These are phyloP conservation scores for Xylariaceae sp. DNA, from an alignment of 2,329 filamentous ascomycete species.

Conservation along the genomic window DNA sequence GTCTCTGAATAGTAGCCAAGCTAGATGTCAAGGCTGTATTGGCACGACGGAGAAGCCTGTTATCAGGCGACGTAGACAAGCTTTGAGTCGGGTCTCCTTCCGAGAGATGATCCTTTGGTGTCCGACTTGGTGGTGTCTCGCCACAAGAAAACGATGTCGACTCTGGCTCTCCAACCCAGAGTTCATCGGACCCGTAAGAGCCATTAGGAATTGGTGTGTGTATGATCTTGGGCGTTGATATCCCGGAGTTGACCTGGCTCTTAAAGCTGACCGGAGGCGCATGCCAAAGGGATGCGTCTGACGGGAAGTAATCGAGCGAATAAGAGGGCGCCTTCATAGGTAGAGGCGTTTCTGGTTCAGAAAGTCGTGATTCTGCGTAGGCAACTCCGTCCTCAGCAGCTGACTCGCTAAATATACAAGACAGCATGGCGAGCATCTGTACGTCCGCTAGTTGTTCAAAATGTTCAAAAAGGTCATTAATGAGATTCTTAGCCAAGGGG, in stretches of 20 bases:
- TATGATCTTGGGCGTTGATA: constrained; percentile 53
- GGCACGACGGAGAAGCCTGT: constrained; percentile 46
- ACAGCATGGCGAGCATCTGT: constrained; percentile 68
- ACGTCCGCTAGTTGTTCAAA: constrained; percentile 59
- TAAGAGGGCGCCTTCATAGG: constrained; percentile 62
- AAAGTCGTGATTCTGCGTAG: constrained; percentile 52
- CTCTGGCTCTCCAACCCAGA: constrained; percentile 49
- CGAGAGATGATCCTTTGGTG: constrained; percentile 40
- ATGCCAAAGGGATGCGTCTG: constrained; percentile 49
- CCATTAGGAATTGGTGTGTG: constrained; percentile 51
- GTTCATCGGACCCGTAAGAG: constrained; percentile 53
- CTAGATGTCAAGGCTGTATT: constrained; percentile 53
- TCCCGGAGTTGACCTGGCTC: constrained; percentile 49
- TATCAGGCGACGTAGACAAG: constrained; percentile 56
- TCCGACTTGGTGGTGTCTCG: constrained; percentile 54
- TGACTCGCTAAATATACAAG: constrained; percentile 62
- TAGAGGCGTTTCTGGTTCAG: constrained; percentile 56
- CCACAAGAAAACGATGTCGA: constrained; percentile 57
- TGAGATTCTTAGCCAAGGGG: constrained; percentile 57
- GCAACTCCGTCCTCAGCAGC: constrained; percentile 50
- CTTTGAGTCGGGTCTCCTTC: constrained; percentile 47
- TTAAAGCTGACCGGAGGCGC: constrained; percentile 40
- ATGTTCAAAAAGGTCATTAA: constrained; percentile 57
- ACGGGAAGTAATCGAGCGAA: constrained; percentile 62
- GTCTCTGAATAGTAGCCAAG: constrained; percentile 48